Percentiles rank a stretch among this genome's conserved stretches.
phyloP scores from a whole-genome alignment of 176 grass and related monocot species.

The Bromus sterilis region DNA sequence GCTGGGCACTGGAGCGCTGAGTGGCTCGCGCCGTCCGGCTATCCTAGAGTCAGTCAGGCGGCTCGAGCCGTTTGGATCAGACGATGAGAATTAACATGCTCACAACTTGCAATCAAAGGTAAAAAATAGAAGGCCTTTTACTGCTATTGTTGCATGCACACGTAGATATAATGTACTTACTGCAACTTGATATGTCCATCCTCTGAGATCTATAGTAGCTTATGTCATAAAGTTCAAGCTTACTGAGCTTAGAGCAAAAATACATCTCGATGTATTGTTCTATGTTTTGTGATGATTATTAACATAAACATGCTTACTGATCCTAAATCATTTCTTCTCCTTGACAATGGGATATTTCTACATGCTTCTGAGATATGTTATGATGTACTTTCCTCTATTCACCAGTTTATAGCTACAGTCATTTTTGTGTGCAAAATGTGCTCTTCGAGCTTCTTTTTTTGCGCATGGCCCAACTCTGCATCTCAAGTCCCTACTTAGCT shows the following conservation, averaged over 20 bases:
- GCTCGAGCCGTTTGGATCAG: slow-evolving; percentile 57
- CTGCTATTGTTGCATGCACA: background rate
- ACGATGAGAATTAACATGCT: slow-evolving; percentile 48
- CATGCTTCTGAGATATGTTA: no score
- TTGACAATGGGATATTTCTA: no score
- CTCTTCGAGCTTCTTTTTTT: no score
- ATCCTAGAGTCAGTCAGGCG: slow-evolving; percentile 63
- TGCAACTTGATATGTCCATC: no score
- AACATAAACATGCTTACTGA: background rate
- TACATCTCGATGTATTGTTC: background rate
- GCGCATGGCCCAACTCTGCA: no score
- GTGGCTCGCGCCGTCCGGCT: background rate
- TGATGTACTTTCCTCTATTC: no score
- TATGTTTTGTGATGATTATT: background rate
- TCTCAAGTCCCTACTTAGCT: no score
- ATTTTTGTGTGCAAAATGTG: no score
- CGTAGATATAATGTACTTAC: no score
- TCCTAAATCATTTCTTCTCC: background rate
- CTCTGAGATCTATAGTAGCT: background rate
- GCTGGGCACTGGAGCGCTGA: background rate
- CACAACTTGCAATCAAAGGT: background rate
- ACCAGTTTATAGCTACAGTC: no score
- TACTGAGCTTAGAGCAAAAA: background rate
- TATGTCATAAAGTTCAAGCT: background rate
- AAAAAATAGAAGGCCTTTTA: background rate